A percentile compares a stretch with the other conserved stretches of the same genome.
Conservation (phyloP, 768 basidiomycete genomes). For the Suillus discolor region DNA sequence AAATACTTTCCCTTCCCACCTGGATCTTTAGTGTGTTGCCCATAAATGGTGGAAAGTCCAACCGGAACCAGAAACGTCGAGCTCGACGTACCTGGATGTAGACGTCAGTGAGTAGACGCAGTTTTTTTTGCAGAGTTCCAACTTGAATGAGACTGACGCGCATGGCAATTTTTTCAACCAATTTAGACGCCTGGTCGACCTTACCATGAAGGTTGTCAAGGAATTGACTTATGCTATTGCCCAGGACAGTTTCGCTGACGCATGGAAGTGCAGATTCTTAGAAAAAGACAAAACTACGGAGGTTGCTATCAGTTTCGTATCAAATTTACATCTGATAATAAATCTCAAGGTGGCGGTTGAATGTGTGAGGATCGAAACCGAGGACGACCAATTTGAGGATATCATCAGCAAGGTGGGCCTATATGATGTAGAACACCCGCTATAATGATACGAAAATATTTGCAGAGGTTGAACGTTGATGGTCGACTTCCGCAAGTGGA, state of each 20-base stretch:
- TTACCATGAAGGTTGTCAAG: slow-evolving; percentile 17
- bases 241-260: slow-evolving; percentile 24
- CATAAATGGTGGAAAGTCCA: neutral
- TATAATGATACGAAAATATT: neutral
- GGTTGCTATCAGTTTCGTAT: slow-evolving; percentile 15
- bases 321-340: neutral
- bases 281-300: slow-evolving; percentile 18
- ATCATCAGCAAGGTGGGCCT: slow-evolving; percentile 17
- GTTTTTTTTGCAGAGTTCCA: neutral
- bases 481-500: neutral
- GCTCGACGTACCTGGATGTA: neutral
- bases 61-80: neutral
- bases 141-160: neutral
- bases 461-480: neutral
- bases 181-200: slow-evolving; percentile 11
- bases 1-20: neutral
- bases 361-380: slow-evolving; percentile 23
- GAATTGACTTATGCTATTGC: slow-evolving; percentile 23
- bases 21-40: neutral
- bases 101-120: neutral
- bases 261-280: slow-evolving; percentile 26
- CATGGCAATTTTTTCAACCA: neutral
- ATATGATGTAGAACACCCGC: neutral
- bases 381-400: slow-evolving; percentile 3
- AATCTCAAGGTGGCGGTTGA: slow-evolving; percentile 27